phyloP scores from a whole-genome alignment of 768 basidiomycete species.

The Mycena galopus region DNA sequence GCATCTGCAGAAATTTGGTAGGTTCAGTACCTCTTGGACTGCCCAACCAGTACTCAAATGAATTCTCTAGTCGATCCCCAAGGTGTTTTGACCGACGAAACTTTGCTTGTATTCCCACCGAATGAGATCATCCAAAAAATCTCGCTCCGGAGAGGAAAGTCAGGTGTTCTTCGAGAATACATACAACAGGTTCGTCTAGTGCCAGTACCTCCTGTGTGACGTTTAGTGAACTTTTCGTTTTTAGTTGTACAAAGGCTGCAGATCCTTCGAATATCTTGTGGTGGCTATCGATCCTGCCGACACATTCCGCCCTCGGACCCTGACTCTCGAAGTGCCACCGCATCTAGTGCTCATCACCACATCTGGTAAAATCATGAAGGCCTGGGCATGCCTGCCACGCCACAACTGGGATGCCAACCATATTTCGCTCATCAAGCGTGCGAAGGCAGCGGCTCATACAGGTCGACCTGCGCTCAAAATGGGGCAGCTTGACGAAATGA shows the following conservation, averaged over 20 bases:
- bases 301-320: not conserved
- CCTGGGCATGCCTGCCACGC: not conserved
- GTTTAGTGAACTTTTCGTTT: not conserved
- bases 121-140: conserved; percentile 1
- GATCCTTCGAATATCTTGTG: conserved; percentile 18
- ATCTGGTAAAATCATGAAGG: not conserved
- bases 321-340: not conserved
- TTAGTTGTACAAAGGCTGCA: not conserved
- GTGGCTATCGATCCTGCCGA: not conserved
- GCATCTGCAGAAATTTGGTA: not conserved
- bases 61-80: not conserved
- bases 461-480: too few relatives aligned
- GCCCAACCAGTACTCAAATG: too few relatives aligned
- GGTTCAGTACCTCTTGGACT: too few relatives aligned
- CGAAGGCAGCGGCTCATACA: too few relatives aligned
- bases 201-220: too few relatives aligned
- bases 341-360: not conserved
- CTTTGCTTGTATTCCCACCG: not conserved
- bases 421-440: not conserved
- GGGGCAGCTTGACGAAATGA: not conserved
- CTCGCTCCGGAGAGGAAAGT: not conserved
- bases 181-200: conserved; percentile 1
- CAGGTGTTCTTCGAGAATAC: not conserved
- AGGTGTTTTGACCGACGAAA: not conserved
- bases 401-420: not conserved